A percentile compares a stretch with the other conserved stretches of the same genome.
Conservation (phyloP, 305 asterid genomes). For the Solanum aculeatissimum region DNA sequence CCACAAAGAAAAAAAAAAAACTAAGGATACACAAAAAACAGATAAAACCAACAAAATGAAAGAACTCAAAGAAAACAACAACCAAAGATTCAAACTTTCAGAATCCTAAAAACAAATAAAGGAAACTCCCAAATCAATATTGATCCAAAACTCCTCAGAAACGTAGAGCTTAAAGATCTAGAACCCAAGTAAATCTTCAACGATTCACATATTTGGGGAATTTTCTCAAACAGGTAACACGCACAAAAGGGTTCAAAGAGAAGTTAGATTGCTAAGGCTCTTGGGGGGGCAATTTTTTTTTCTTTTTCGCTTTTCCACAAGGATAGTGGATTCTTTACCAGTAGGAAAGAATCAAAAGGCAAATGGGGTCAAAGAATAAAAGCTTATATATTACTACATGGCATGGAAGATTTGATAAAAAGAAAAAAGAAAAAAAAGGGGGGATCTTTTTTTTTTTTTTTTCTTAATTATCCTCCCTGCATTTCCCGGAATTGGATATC, state of each 20-base stretch:
- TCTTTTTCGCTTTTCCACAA: not conserved
- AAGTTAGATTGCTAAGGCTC: not conserved
- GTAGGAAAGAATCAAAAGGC: constrained; percentile 28
- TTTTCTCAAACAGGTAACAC: not conserved
- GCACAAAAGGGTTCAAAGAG: not conserved
- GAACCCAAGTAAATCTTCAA: not conserved
- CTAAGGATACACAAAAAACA: not conserved
- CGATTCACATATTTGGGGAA: not conserved
- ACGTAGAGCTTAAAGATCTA: not conserved
- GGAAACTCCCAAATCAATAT: constrained; percentile 9
- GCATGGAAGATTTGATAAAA: not conserved
- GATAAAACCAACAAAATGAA: not conserved
- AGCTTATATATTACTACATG: constrained; percentile 8
- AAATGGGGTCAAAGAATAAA: constrained; percentile 24
- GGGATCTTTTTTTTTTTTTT: not conserved
- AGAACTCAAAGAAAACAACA: not conserved
- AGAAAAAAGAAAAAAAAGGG: not conserved
- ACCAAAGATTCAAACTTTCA: not conserved
- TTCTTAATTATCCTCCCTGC: constrained; percentile 7
- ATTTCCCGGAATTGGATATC: constrained; percentile 13
- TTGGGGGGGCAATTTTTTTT: not conserved
- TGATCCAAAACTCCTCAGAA: not conserved
- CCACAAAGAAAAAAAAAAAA: not conserved
- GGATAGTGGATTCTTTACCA: constrained; percentile 19
- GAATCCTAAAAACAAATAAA: not conserved